Conservation (phyloP, 1,284 basidiomycete species). For the Peniophora sp. region DNA sequence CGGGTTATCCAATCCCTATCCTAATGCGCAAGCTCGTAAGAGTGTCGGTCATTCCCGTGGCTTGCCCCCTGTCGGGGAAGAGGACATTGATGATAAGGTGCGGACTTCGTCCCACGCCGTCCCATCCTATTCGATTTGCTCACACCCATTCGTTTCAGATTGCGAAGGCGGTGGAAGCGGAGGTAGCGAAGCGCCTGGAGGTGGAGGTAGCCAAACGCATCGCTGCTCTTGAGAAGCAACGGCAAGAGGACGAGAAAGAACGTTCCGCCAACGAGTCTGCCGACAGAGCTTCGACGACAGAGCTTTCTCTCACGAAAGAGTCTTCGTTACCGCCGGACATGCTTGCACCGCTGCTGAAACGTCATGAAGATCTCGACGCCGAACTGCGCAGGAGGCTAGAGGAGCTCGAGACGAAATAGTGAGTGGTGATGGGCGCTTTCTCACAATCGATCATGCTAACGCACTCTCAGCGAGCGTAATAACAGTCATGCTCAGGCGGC, state of each 20-base stretch:
- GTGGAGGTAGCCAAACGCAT: constrained; percentile 61
- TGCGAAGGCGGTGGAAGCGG: constrained; percentile 52
- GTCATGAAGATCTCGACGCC: constrained; percentile 57
- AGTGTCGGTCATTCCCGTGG: constrained; percentile 7
- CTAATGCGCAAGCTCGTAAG: constrained; percentile 8
- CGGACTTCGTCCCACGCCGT: constrained; percentile 13
- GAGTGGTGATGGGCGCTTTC: constrained; percentile 18
- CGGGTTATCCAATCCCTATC: constrained; percentile 10
- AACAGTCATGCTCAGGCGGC: constrained; percentile 51
- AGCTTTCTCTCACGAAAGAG: constrained; percentile 8
- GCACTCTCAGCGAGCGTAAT: constrained; percentile 41
- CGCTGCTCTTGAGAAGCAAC: constrained; percentile 46
- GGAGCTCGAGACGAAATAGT: constrained; percentile 69
- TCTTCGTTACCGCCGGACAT: constrained; percentile 42
- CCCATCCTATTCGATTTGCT: background rate
- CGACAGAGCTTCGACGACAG: constrained; percentile 7
- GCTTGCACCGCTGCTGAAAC: constrained; percentile 51
- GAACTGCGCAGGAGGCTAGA: constrained; percentile 54
- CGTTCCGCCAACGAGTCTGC: constrained; percentile 16
- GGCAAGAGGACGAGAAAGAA: constrained; percentile 25
- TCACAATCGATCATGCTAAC: constrained; percentile 4
- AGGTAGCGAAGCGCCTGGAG: background rate
- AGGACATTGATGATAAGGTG: constrained; percentile 66
- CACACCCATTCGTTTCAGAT: constrained; percentile 36
- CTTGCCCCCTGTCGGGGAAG: constrained; percentile 37